These are phyloP conservation scores for Sphaerulina vaccinii DNA, from an alignment of 2,329 filamentous ascomycete species.

Conservation along the genomic window DNA sequence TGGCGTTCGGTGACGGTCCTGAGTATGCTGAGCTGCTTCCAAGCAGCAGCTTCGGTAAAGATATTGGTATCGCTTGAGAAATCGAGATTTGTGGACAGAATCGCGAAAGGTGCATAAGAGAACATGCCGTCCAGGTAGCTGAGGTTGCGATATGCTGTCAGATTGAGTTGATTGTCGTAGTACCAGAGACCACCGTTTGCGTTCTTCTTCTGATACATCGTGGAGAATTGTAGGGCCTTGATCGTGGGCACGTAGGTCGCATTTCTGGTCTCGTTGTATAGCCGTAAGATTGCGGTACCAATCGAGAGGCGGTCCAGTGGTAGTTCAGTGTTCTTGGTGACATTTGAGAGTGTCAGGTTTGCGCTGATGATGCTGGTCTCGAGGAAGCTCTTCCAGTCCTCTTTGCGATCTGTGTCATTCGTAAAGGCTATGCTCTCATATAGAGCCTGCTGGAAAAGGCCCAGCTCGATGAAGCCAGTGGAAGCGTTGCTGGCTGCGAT, in stretches of 20 bases:
- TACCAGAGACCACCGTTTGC: slow-evolving; percentile 39
- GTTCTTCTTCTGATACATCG: slow-evolving; percentile 35
- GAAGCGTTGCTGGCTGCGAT: slow-evolving; percentile 24
- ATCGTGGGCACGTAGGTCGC: slow-evolving; percentile 21
- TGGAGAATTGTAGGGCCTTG: slow-evolving; percentile 28
- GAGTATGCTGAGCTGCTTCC: slow-evolving; percentile 49
- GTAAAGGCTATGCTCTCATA: slow-evolving; percentile 23
- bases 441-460: slow-evolving; percentile 38
- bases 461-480: slow-evolving; percentile 34
- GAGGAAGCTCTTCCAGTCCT: slow-evolving; percentile 19
- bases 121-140: slow-evolving; percentile 57
- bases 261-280: slow-evolving; percentile 22
- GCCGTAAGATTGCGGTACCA: slow-evolving; percentile 31
- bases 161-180: slow-evolving; percentile 30
- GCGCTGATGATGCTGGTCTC: slow-evolving; percentile 27
- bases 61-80: slow-evolving; percentile 9
- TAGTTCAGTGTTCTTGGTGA: slow-evolving; percentile 24
- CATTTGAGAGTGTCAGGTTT: slow-evolving; percentile 23
- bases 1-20: slow-evolving; percentile 44
- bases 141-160: slow-evolving; percentile 49
- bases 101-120: slow-evolving; percentile 48
- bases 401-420: slow-evolving; percentile 15
- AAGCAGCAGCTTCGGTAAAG: slow-evolving; percentile 24
- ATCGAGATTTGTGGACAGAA: slow-evolving; percentile 29
- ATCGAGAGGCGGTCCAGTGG: slow-evolving; percentile 37